Percentiles rank a stretch among this genome's conserved stretches.
Evolutionary conservation across 75 land plant genomes (phyloP).

Genomic region (Pseudotsuga menziesii): DNA sequence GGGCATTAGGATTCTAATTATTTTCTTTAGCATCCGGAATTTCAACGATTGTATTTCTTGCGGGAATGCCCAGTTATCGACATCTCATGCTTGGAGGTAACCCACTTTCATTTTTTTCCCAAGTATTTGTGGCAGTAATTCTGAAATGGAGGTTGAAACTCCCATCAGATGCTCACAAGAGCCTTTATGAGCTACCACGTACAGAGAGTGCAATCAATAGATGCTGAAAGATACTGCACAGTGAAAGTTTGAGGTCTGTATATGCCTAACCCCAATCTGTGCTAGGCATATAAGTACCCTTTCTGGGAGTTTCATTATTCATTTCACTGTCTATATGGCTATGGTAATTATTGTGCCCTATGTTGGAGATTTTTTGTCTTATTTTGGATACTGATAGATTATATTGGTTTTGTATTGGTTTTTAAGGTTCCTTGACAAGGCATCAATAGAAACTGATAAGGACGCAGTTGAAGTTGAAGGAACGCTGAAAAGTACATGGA

Average conservation of each 20-base stretch:
- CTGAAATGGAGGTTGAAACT: constrained; percentile 38
- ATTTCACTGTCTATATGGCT: no score
- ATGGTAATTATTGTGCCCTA: background rate
- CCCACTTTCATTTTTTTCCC: constrained; percentile 61
- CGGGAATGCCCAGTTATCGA: constrained; percentile 45
- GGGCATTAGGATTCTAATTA: constrained; percentile 62
- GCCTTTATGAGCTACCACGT: background rate
- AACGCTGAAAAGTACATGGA: constrained; percentile 39
- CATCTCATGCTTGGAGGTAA: constrained; percentile 66
- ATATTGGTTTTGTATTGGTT: no score
- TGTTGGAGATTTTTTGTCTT: background rate
- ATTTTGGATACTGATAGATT: background rate
- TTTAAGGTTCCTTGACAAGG: constrained; percentile 62
- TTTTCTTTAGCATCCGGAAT: constrained; percentile 47
- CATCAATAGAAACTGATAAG: constrained; percentile 32
- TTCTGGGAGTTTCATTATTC: no score
- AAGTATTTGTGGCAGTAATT: constrained; percentile 65
- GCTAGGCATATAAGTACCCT: no score
- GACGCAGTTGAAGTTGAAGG: no score
- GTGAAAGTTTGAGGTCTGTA: constrained; percentile 46
- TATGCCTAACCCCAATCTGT: background rate
- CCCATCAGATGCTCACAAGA: no score
- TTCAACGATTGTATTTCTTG: constrained; percentile 25
- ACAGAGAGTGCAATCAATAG: background rate
- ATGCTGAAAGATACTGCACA: constrained; percentile 51